Evolutionary conservation across 108 stramenopile species (phyloP).

Genomic region (Skeletonema tropicum): DNA sequence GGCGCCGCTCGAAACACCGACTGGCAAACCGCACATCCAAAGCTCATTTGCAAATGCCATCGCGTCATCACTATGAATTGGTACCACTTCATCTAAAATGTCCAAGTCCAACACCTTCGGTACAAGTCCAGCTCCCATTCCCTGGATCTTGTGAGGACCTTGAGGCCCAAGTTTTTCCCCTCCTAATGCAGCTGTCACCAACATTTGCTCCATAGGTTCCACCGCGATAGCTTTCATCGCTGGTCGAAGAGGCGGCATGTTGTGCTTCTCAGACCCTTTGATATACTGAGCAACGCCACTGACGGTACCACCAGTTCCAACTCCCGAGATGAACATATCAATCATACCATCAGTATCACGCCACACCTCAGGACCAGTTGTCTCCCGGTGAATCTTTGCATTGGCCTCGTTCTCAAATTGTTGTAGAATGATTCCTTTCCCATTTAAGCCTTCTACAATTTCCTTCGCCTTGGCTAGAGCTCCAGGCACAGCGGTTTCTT

Average conservation of each 20-base stretch:
- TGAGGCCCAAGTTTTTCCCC: conserved; percentile 56
- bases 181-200: conserved; percentile 51
- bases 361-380: conserved; percentile 88
- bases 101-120: conserved; percentile 48
- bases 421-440: conserved; percentile 65
- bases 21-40: conserved; percentile 69
- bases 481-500: conserved; percentile 71
- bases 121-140: conserved; percentile 64
- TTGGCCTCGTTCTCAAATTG: conserved; percentile 86
- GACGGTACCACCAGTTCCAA: conserved; percentile 83
- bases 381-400: conserved; percentile 73
- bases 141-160: conserved; percentile 80
- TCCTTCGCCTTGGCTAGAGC: conserved; percentile 77
- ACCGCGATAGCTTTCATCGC: conserved; percentile 70
- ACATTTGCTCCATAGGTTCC: conserved; percentile 62
- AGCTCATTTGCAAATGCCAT: conserved; percentile 54
- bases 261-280: conserved; percentile 51
- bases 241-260: conserved; percentile 52
- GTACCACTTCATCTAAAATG: conserved; percentile 73
- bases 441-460: conserved; percentile 56
- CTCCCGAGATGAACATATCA: conserved; percentile 72
- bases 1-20: conserved; percentile 69
- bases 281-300: conserved; percentile 77
- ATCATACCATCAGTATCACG: conserved; percentile 60
- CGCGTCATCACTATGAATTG: conserved; percentile 60